A percentile compares a stretch with the other conserved stretches of the same genome.
phyloP scores from a whole-genome alignment of 2,329 filamentous ascomycete genomes.

The Sporothrix sp. region DNA sequence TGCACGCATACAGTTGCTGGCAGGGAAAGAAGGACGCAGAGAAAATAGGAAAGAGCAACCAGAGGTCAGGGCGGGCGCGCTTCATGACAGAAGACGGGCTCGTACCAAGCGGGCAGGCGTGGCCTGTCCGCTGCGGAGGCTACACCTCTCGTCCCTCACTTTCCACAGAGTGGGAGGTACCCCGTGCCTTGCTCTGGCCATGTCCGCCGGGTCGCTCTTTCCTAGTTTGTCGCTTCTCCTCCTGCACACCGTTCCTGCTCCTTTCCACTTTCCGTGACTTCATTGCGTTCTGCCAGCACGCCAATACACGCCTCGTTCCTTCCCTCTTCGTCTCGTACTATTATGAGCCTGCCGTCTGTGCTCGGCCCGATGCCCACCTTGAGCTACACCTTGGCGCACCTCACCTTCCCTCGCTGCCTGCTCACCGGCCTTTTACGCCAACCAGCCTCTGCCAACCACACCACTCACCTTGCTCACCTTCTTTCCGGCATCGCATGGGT shows the following conservation, averaged over 20 bases:
- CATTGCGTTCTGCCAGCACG: not conserved
- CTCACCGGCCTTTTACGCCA: too few relatives aligned
- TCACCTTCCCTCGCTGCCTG: not conserved
- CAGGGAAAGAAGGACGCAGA: not conserved
- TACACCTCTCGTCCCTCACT: not conserved
- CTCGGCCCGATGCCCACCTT: conserved; percentile 3
- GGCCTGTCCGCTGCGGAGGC: conserved; percentile 6
- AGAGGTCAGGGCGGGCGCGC: conserved; percentile 6
- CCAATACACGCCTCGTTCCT: not conserved
- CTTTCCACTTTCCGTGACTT: not conserved
- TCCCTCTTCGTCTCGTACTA: not conserved
- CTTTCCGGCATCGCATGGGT: not conserved
- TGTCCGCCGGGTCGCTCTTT: not conserved
- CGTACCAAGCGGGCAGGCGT: conserved; percentile 10
- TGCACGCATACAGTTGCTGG: not conserved
- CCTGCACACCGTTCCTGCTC: too few relatives aligned
- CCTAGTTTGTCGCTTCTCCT: not conserved
- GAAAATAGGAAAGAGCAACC: not conserved
- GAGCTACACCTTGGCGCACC: conserved; percentile 2
- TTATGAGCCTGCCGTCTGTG: conserved; percentile 5
- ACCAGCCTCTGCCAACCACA: too few relatives aligned
- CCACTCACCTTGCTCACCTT: conserved; percentile 2
- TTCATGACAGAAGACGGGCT: conserved; percentile 5
- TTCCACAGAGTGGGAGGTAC: not conserved
- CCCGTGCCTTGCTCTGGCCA: not conserved